Percentiles rank a stretch among this genome's conserved stretches.
These are phyloP conservation scores for Coffea eugenioides DNA, from an alignment of 257 asterid species.

Conservation along the genomic window DNA sequence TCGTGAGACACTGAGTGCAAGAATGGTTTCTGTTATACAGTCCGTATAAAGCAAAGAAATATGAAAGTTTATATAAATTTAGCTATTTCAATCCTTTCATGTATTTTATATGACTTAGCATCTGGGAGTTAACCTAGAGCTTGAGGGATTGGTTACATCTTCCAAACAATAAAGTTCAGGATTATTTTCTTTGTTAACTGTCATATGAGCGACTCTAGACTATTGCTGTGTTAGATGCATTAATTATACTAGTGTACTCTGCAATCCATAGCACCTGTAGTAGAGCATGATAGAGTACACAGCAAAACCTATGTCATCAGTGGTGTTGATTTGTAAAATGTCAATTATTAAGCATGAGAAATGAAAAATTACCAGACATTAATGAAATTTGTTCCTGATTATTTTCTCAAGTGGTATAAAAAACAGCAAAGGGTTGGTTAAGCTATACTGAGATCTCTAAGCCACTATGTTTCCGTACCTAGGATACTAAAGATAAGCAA, in stretches of 20 bases:
- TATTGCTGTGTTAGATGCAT: background rate
- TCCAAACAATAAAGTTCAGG: background rate
- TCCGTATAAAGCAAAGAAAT: background rate
- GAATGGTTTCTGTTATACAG: background rate
- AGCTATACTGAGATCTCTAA: background rate
- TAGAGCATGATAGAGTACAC: too few relatives aligned
- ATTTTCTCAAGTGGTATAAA: too few relatives aligned
- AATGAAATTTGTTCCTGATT: too few relatives aligned
- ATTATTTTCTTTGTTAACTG: background rate
- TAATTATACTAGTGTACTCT: too few relatives aligned
- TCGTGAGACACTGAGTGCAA: too few relatives aligned
- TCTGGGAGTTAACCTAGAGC: background rate
- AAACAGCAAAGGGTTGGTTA: background rate
- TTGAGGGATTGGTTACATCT: background rate
- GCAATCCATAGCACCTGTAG: background rate
- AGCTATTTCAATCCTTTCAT: background rate
- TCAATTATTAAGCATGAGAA: too few relatives aligned
- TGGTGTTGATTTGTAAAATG: background rate
- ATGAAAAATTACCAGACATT: too few relatives aligned
- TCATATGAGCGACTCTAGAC: too few relatives aligned
- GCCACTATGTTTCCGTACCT: background rate
- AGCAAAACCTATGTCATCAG: background rate
- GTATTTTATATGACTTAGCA: too few relatives aligned
- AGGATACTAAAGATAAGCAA: background rate
- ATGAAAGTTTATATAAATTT: background rate